Base-by-base conservation (phyloP, 257 asterid species). In the Plantago elongata region DNA sequence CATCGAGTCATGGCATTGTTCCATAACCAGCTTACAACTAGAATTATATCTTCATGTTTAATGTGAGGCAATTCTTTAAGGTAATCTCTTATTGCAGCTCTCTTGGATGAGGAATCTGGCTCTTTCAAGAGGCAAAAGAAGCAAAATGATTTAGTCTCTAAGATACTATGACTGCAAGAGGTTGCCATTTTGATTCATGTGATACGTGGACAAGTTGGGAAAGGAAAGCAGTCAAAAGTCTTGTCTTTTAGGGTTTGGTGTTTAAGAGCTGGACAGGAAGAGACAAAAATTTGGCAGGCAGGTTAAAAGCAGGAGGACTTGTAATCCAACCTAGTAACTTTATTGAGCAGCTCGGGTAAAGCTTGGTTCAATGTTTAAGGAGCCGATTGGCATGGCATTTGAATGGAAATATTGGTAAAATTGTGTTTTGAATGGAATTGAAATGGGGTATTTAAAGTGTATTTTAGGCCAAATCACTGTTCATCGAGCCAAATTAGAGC, bases 81-180 rank as follows among this genome's bases (percentile, higher is more conserved):
- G 82, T 78, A 81, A 38, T 72, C 69, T 63, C 51, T 67, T 55
- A 85, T 57, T 37, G 46, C 61, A 9, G 57, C 48, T 63, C 76
- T 84, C 61, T 80, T 77, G 3, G 56, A 49, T 8, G 77, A 49
- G 69, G 87, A 69, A 61, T 78, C 78, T 49, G 78, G 75, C 51
- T 81, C 82, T 66, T 80, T 75, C 85, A 84, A 70, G 17, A 73
- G 70, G 89, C 93, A 85, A 64, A 90, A 87, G 87, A 90, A 83
- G 74, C 95, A 90, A 57, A 70, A 48, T 49, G 75, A 61, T 66
- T 65, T 68, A 54, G 70, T 55, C 75, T 65, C 40, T 71, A 61
- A 22, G 13, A 29, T 17, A 37, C 63, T 40, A 64, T 52, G 43
- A 16, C 17, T 71, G 22, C 37, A 34, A 56, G 18, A 50, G 30